Evolutionary conservation across 495 filamentous ascomycete genomes (phyloP).

Genomic region (Penicillium atrosanguineum): DNA sequence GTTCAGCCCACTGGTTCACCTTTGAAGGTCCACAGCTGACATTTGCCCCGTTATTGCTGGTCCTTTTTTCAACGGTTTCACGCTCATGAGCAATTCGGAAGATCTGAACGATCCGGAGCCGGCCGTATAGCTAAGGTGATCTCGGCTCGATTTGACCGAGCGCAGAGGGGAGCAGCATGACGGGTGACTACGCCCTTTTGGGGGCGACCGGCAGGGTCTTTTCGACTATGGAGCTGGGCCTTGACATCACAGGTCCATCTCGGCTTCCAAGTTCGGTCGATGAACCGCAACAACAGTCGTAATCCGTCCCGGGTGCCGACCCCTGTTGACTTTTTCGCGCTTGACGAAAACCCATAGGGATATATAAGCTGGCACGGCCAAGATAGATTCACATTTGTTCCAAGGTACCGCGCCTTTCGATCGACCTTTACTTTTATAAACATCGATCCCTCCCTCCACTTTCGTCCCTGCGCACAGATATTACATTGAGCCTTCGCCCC

Average conservation of each 20-base stretch:
- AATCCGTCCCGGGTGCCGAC: slow-evolving; percentile 8
- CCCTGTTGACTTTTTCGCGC: slow-evolving; percentile 5
- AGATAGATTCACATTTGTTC: not conserved
- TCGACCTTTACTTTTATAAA: not conserved
- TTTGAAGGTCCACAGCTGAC: slow-evolving; percentile 9
- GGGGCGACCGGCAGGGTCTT: not conserved
- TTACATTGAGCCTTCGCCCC: not conserved
- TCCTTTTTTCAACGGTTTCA: slow-evolving; percentile 19
- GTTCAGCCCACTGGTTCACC: slow-evolving; percentile 9
- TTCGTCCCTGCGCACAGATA: not conserved
- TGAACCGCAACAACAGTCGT: slow-evolving; percentile 9
- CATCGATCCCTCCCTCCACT: not conserved
- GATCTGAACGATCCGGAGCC: slow-evolving; percentile 24
- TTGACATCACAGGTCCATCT: slow-evolving; percentile 24
- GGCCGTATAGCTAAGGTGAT: slow-evolving; percentile 34
- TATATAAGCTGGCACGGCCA: slow-evolving; percentile 15
- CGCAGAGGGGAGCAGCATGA: slow-evolving; percentile 2
- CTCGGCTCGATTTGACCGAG: slow-evolving; percentile 29
- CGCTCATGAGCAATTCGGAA: slow-evolving; percentile 7
- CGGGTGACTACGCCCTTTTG: not conserved
- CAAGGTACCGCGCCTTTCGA: not conserved
- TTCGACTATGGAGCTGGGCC: not conserved
- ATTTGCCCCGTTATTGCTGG: slow-evolving; percentile 9
- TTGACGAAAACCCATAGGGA: not conserved
- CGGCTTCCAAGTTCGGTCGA: slow-evolving; percentile 15